Conservation (phyloP, 2,329 filamentous ascomycete genomes). For the Diaporthe aspalathi region DNA sequence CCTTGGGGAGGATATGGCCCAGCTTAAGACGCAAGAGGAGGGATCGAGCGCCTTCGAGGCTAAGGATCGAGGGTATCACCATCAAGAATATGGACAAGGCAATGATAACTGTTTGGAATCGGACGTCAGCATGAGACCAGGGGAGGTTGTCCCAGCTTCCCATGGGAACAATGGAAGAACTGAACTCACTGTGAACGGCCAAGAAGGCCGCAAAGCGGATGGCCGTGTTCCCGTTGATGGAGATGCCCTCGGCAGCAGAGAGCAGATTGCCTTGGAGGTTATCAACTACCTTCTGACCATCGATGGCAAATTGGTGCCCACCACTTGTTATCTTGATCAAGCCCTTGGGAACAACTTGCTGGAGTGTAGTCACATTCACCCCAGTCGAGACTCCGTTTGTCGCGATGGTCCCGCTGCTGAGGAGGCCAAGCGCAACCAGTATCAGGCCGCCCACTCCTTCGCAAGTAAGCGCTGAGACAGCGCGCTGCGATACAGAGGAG, state of each 20-base stretch:
- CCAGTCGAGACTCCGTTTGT: neutral
- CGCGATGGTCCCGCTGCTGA: constrained; percentile 35
- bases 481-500: constrained; percentile 46
- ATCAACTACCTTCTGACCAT: constrained; percentile 42
- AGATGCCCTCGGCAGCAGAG: constrained; percentile 36
- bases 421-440: constrained; percentile 45
- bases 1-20: constrained; percentile 43
- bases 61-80: constrained; percentile 46
- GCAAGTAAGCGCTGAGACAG: constrained; percentile 47
- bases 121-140: neutral
- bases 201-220: constrained; percentile 42
- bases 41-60: constrained; percentile 45
- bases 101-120: constrained; percentile 40
- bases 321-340: constrained; percentile 44
- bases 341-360: constrained; percentile 45
- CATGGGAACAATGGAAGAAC: no score
- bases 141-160: no score
- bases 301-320: constrained; percentile 45
- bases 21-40: constrained; percentile 44
- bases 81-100: constrained; percentile 44
- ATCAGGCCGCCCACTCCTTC: constrained; percentile 49
- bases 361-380: constrained; percentile 37
- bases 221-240: constrained; percentile 42
- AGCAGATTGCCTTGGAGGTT: constrained; percentile 40
- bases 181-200: constrained; percentile 44